phyloP scores from a whole-genome alignment of 2,329 filamentous ascomycete species.

The Rhexocercosporidium sp. region DNA sequence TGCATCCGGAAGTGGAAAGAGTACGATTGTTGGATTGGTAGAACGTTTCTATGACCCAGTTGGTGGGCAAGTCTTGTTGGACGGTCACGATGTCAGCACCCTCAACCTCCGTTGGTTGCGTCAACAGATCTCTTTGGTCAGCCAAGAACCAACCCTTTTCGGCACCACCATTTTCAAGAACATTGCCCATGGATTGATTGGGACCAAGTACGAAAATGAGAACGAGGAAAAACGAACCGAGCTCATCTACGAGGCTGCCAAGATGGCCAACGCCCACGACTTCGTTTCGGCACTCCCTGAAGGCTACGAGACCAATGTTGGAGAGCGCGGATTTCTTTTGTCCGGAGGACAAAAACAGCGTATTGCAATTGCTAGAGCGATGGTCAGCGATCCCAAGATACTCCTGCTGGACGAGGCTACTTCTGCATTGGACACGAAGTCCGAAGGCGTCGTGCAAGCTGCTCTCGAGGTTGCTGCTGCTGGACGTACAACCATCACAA shows the following conservation, averaged over 20 bases:
- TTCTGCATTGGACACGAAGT: conserved; percentile 90
- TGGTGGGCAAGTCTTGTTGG: conserved; percentile 76
- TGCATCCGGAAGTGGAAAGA: conserved; percentile 93
- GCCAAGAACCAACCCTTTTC: conserved; percentile 91
- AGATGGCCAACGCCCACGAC: conserved; percentile 92
- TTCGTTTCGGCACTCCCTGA: conserved; percentile 85
- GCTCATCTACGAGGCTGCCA: conserved; percentile 80
- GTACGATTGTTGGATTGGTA: conserved; percentile 89
- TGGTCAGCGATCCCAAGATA: conserved; percentile 91
- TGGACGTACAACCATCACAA: conserved; percentile 92
- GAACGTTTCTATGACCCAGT: conserved; percentile 96
- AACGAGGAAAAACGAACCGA: conserved; percentile 70
- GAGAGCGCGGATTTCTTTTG: conserved; percentile 88
- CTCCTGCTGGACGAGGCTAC: conserved; percentile 95
- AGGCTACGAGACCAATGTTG: conserved; percentile 93
- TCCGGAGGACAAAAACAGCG: conserved; percentile 97
- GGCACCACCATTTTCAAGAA: conserved; percentile 88
- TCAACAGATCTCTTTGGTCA: conserved; percentile 89
- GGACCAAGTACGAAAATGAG: conserved; percentile 75
- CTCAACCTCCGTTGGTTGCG: conserved; percentile 91
- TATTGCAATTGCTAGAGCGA: conserved; percentile 89
- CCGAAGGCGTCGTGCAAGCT: conserved; percentile 91
- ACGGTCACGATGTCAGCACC: conserved; percentile 79
- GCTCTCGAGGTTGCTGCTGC: conserved; percentile 85
- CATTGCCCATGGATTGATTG: conserved; percentile 88